Conservation (phyloP, 73 alveolate species). For the Urostyla sp. region DNA sequence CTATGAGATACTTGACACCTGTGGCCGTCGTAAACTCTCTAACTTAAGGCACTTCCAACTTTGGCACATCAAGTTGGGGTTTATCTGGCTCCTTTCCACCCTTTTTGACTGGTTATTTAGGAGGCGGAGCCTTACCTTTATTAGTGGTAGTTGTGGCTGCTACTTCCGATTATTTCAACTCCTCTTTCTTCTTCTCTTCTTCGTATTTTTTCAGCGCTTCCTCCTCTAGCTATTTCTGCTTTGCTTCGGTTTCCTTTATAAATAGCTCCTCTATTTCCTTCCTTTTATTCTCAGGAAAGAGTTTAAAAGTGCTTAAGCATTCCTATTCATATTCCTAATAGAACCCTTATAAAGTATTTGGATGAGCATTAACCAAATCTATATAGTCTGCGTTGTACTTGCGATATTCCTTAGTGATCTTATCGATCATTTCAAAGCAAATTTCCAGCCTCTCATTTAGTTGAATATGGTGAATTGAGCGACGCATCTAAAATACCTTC, state of each 20-base stretch:
- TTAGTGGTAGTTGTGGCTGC: constrained; percentile 53
- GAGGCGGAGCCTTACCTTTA: constrained; percentile 67
- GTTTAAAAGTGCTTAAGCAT: constrained; percentile 46
- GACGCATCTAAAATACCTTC: constrained; percentile 62
- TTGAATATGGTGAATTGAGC: constrained; percentile 74
- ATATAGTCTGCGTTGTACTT: constrained; percentile 57
- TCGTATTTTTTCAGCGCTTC: constrained; percentile 64
- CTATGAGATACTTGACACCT: constrained; percentile 63
- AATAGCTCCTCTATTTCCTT: constrained; percentile 61
- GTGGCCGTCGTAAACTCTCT: constrained; percentile 43
- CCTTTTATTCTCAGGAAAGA: constrained; percentile 53
- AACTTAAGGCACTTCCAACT: constrained; percentile 69
- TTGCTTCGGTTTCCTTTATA: constrained; percentile 67
- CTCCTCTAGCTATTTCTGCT: constrained; percentile 65
- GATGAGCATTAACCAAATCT: constrained; percentile 66
- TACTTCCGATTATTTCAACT: constrained; percentile 62
- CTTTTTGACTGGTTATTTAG: constrained; percentile 49
- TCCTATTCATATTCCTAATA: constrained; percentile 53
- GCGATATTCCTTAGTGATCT: constrained; percentile 66
- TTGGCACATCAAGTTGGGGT: constrained; percentile 68
- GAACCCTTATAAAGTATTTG: constrained; percentile 55
- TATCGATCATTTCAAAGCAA: constrained; percentile 71
- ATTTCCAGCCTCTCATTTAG: constrained; percentile 67
- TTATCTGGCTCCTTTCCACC: constrained; percentile 62
- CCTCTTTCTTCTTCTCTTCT: constrained; percentile 69